Conservation (phyloP, 2,329 filamentous ascomycete species). For the Epichloe uncinata region DNA sequence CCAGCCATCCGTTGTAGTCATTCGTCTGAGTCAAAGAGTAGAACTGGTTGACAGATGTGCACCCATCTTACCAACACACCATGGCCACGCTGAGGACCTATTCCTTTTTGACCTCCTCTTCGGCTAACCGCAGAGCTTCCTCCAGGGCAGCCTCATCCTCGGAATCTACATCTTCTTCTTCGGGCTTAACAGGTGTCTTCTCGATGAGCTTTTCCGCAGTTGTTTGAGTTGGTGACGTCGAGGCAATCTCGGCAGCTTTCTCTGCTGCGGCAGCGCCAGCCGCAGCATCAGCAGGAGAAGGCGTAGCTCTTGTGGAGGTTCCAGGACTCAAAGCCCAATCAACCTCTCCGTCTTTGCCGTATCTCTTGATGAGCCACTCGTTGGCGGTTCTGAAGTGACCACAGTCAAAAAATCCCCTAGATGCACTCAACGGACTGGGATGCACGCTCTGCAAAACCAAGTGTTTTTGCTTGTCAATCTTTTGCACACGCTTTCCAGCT, state of each 20-base stretch:
- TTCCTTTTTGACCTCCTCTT: slow-evolving; percentile 15
- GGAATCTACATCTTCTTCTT: slow-evolving; percentile 19
- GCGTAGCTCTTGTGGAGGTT: slow-evolving; percentile 18
- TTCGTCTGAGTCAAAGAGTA: too few relatives aligned
- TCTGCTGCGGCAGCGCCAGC: slow-evolving; percentile 11
- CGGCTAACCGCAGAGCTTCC: slow-evolving; percentile 21
- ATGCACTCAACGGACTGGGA: slow-evolving; percentile 82
- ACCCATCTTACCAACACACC: too few relatives aligned
- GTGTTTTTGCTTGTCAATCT: slow-evolving; percentile 61
- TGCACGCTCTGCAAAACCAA: slow-evolving; percentile 78
- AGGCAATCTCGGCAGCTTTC: slow-evolving; percentile 9
- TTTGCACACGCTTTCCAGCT: slow-evolving; percentile 61
- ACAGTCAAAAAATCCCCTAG: slow-evolving; percentile 69
- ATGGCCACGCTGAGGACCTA: neutral
- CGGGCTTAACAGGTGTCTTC: neutral
- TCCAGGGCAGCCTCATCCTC: slow-evolving; percentile 25
- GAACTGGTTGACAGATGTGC: too few relatives aligned
- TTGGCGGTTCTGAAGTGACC: slow-evolving; percentile 73
- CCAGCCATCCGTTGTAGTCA: too few relatives aligned
- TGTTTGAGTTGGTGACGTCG: slow-evolving; percentile 10
- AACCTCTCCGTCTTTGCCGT: slow-evolving; percentile 68
- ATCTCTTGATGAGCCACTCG: slow-evolving; percentile 66
- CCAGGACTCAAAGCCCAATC: slow-evolving; percentile 58
- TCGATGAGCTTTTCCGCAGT: neutral
- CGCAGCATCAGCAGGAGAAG: neutral